A percentile compares a stretch with the other conserved stretches of the same genome.
Conservation (phyloP, 257 asterid genomes). For the Solanum neorickii region DNA sequence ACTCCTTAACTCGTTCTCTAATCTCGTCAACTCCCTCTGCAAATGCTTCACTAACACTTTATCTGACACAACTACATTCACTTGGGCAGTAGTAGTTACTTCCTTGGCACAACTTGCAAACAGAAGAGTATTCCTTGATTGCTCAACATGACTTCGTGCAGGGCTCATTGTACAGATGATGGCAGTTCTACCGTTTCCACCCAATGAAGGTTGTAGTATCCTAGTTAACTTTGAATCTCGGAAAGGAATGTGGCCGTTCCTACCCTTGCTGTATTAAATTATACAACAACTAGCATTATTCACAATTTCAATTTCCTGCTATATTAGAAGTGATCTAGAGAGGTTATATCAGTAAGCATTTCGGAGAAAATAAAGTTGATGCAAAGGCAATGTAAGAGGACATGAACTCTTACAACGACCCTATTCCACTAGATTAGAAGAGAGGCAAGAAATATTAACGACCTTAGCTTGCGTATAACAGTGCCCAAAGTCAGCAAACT, state of each 20-base stretch:
- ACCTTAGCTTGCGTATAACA: constrained; percentile 94
- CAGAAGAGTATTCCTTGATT: constrained; percentile 90
- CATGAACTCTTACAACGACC: background rate
- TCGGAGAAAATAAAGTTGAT: background rate
- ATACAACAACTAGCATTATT: background rate
- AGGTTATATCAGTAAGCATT: background rate
- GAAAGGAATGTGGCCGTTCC: constrained; percentile 79
- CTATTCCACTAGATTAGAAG: background rate
- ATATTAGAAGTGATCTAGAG: background rate
- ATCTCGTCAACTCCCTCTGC: constrained; percentile 64
- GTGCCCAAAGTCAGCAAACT: constrained; percentile 92
- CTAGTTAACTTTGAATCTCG: constrained; percentile 96
- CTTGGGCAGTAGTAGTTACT: constrained; percentile 75
- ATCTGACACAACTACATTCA: constrained; percentile 81
- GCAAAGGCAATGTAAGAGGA: background rate
- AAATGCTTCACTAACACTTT: constrained; percentile 78
- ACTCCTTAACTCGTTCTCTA: constrained; percentile 61
- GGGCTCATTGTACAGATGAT: constrained; percentile 96
- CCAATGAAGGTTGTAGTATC: constrained; percentile 76
- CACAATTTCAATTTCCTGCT: background rate
- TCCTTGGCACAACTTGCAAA: constrained; percentile 98
- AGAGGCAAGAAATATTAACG: background rate
- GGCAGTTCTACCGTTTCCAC: constrained; percentile 86
- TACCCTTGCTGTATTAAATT: constrained; percentile 54
- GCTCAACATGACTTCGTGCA: constrained; percentile 81